phyloP scores from a whole-genome alignment of 129 eudicot genomes.

The Flaveria linearis region DNA sequence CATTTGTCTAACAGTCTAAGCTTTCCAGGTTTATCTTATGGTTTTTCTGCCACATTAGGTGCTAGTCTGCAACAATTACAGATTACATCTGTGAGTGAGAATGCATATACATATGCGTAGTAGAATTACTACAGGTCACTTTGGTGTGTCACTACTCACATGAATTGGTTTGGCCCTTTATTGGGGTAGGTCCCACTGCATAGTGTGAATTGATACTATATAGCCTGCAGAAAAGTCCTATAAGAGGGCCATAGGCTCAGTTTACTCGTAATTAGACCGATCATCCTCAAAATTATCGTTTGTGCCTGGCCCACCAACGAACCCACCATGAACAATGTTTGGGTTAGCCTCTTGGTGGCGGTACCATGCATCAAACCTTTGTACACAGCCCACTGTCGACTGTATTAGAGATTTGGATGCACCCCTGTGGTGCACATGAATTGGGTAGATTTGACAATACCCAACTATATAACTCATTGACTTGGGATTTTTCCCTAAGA shows the following conservation, averaged over 20 bases:
- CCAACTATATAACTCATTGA: slow-evolving; percentile 87
- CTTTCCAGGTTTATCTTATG: slow-evolving; percentile 44
- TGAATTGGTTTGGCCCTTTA: slow-evolving; percentile 28
- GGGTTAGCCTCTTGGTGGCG: slow-evolving; percentile 61
- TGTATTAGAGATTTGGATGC: slow-evolving; percentile 52
- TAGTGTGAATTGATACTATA: slow-evolving; percentile 44
- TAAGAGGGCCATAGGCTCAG: slow-evolving; percentile 76
- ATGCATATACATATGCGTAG: not conserved
- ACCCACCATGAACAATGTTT: slow-evolving; percentile 65
- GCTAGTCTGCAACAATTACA: slow-evolving; percentile 32
- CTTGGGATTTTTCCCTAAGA: slow-evolving; percentile 84
- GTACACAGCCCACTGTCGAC: slow-evolving; percentile 63
- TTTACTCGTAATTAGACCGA: slow-evolving; percentile 73
- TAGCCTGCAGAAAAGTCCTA: slow-evolving; percentile 77
- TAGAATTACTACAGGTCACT: slow-evolving; percentile 9
- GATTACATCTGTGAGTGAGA: slow-evolving; percentile 10
- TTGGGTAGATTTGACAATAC: slow-evolving; percentile 69
- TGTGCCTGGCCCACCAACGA: slow-evolving; percentile 83
- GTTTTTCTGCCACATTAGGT: slow-evolving; percentile 24
- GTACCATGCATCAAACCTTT: slow-evolving; percentile 90
- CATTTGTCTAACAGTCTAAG: slow-evolving; percentile 8
- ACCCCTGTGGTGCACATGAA: slow-evolving; percentile 87
- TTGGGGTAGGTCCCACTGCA: slow-evolving; percentile 39
- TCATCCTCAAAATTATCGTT: slow-evolving; percentile 68
- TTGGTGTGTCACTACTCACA: slow-evolving; percentile 38